phyloP scores from a whole-genome alignment of 2,329 filamentous ascomycete genomes.

The Bipolaris gigantea region DNA sequence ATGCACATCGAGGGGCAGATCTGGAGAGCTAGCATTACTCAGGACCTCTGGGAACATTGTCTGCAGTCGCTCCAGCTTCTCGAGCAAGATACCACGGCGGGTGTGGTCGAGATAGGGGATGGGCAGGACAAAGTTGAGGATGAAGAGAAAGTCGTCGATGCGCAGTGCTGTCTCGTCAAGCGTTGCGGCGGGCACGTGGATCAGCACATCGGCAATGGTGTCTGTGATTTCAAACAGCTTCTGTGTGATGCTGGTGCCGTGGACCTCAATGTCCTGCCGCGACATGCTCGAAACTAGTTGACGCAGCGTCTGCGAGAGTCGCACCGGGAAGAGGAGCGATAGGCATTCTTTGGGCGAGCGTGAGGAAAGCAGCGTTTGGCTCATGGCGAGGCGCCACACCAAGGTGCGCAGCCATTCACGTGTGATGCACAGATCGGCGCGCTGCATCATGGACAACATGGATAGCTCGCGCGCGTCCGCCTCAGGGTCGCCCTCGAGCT shows the following conservation, averaged over 20 bases:
- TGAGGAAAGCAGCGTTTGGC: constrained; percentile 50
- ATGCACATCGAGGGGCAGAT: constrained; percentile 34
- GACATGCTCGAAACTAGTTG: constrained; percentile 49
- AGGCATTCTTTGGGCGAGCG: constrained; percentile 43
- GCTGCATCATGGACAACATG: constrained; percentile 48
- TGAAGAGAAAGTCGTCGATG: constrained; percentile 58
- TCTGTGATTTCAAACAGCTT: constrained; percentile 64
- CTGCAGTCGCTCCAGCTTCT: constrained; percentile 47
- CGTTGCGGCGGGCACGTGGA: constrained; percentile 54
- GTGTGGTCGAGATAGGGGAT: constrained; percentile 54
- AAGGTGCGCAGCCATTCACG: constrained; percentile 55
- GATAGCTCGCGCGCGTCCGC: constrained; percentile 45
- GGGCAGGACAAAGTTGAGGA: constrained; percentile 55
- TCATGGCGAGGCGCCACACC: constrained; percentile 55
- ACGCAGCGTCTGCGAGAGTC: constrained; percentile 50
- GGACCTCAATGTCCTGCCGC: constrained; percentile 54
- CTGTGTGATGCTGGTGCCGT: constrained; percentile 60
- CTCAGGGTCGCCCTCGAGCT: constrained; percentile 47
- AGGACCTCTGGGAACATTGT: constrained; percentile 42
- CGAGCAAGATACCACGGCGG: constrained; percentile 49
- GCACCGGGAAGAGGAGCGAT: constrained; percentile 51
- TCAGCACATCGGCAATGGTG: constrained; percentile 60
- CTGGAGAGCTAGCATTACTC: constrained; percentile 37
- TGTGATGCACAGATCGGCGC: constrained; percentile 55
- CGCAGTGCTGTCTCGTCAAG: constrained; percentile 52